A percentile compares a stretch with the other conserved stretches of the same genome.
Evolutionary conservation across 352 stramenopile species (phyloP).

Genomic region (Phytopythium delawarense): DNA sequence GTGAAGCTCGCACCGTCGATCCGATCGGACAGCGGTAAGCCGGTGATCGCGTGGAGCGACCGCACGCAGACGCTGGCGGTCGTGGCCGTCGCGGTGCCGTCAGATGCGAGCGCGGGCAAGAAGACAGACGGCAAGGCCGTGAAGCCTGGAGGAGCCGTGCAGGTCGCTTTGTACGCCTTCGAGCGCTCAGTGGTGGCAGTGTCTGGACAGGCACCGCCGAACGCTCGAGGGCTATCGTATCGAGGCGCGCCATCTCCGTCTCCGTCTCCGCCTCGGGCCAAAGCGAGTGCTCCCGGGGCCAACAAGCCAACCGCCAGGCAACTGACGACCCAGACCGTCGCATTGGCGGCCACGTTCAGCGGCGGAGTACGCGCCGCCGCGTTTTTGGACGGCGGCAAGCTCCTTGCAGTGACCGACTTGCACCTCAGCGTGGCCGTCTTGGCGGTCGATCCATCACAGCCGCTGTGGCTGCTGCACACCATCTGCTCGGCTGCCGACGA

Average conservation of each 20-base stretch:
- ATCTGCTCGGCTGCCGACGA: slow-evolving; percentile 8
- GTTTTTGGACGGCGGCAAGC: slow-evolving; percentile 20
- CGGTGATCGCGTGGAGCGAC: slow-evolving; percentile 11
- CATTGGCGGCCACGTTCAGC: background rate
- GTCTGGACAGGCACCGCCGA: background rate
- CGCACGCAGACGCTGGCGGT: slow-evolving; percentile 10
- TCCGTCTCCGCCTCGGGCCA: background rate
- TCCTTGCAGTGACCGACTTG: slow-evolving; percentile 29
- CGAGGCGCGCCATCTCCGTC: background rate
- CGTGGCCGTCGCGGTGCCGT: slow-evolving; percentile 8
- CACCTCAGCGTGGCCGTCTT: slow-evolving; percentile 13
- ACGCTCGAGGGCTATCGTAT: slow-evolving; percentile 1
- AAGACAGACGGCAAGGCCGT: background rate
- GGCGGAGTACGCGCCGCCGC: slow-evolving; percentile 14
- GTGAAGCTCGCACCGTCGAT: slow-evolving; percentile 16
- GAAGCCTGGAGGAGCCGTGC: background rate
- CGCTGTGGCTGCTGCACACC: slow-evolving; percentile 6
- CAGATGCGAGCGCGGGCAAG: background rate
- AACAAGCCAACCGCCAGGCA: slow-evolving; percentile 1
- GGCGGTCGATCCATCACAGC: slow-evolving; percentile 8
- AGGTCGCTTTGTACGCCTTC: slow-evolving; percentile 27
- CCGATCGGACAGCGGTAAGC: slow-evolving; percentile 5
- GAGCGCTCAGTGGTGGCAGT: slow-evolving; percentile 3
- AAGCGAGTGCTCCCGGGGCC: background rate
- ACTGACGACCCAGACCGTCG: slow-evolving; percentile 5